Base-by-base conservation (phyloP, 1,139 yeast genomes). In the Yamadazyma sp. region DNA sequence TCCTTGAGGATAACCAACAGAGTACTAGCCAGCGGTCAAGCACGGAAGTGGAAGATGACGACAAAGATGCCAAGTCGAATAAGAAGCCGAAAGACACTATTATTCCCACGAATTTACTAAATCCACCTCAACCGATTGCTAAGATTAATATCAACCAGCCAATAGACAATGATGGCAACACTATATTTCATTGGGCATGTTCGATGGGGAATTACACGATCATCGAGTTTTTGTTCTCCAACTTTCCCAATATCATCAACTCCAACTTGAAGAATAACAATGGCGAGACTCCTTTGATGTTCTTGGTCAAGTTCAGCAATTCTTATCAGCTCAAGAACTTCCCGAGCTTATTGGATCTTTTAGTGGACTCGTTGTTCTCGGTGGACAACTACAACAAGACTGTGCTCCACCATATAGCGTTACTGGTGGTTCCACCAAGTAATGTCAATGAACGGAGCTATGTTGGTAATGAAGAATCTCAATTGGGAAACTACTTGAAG, bases 161-260 rank as follows among this genome's bases (percentile, higher is more conserved):
- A 2, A 87, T 94, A 36, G 99, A 94, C 61, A 94, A 86, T 51
- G 81, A 85, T 42, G 98, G 98, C 0, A 94, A 92, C 55, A 84
- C 96, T 0, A 89, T 96, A 1, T 72, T 94, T 43, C 99, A 94
- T 60, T 87, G 98, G 95, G 95, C 97, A 1, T 83, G 98, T 24
- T 88, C 97, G 0, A 74, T 94, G 63, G 98, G 95, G 0, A 81
- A 88, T 46, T 66, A 83, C 4, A 69, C 81, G 2, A 71, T 91
- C 43, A 92, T 89, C 4, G 78, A 78, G 42, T 88, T 87, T 42
- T 67, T 94, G 27, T 75, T 91, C 6, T 53, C 54, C n/a, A 65
- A 63, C n/a, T 69, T 71, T 42, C 62, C 63, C 14, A 50, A 43
- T 17, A 52, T 53, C 36, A 73, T 87, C 7, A 67, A 87, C 31